A percentile compares a stretch with the other conserved stretches of the same genome.
Conservation (phyloP, 75 land plant genomes). For the Cryptomeria japonica region DNA sequence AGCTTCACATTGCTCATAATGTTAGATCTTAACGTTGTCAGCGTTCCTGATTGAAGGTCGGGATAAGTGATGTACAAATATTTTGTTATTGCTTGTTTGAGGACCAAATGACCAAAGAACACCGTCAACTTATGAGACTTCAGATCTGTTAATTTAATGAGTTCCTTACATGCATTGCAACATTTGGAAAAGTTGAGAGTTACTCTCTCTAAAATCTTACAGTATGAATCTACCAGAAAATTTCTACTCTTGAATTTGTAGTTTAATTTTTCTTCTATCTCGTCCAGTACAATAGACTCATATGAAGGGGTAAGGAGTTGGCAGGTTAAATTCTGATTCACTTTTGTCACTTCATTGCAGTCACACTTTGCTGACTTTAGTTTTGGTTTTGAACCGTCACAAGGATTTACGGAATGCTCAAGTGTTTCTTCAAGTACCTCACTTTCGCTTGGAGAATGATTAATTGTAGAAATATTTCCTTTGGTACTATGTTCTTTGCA, state of each 20-base stretch:
- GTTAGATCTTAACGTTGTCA: not conserved
- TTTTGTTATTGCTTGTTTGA: not conserved
- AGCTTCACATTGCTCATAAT: not conserved
- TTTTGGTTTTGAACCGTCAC: not conserved
- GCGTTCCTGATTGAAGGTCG: not conserved
- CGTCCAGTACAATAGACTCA: not conserved
- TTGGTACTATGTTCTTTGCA: no score
- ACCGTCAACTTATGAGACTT: not conserved
- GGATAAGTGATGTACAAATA: not conserved
- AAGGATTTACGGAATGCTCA: no score
- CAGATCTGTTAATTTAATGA: no score
- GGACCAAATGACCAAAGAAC: not conserved
- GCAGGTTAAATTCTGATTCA: not conserved
- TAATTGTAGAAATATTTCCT: no score
- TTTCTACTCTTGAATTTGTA: not conserved
- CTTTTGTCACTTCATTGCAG: not conserved
- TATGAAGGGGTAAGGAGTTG: not conserved
- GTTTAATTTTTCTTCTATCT: not conserved
- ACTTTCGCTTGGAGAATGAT: no score
- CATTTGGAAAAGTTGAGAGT: not conserved
- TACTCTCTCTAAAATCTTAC: not conserved
- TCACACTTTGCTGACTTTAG: not conserved
- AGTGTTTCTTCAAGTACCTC: not conserved
- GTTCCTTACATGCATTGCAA: not conserved
- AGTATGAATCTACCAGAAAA: not conserved